Conservation (phyloP, 352 stramenopile genomes). For the Thalassiosira hispida region DNA sequence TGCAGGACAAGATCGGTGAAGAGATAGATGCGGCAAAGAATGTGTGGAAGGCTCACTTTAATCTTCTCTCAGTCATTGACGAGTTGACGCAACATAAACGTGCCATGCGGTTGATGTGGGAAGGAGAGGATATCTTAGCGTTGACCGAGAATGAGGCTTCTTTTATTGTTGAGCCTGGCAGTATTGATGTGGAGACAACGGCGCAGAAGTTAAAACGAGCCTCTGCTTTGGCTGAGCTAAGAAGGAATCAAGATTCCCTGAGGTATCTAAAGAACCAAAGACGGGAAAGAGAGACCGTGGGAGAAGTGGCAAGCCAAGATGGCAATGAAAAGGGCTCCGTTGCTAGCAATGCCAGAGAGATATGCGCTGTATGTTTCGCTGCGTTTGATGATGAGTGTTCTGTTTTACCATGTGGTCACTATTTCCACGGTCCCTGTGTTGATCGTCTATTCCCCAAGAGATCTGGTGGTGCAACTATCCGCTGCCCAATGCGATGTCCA, state of each 20-base stretch:
- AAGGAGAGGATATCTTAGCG: constrained; percentile 55
- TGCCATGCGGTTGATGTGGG: constrained; percentile 49
- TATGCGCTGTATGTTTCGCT: constrained; percentile 88
- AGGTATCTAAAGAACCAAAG: constrained; percentile 73
- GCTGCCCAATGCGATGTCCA: constrained; percentile 64
- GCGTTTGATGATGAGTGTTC: constrained; percentile 79
- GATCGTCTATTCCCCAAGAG: constrained; percentile 51
- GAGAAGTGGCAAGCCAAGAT: neutral
- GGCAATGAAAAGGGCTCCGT: neutral
- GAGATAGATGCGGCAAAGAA: constrained; percentile 51
- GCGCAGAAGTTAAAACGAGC: constrained; percentile 66
- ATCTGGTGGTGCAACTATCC: constrained; percentile 22
- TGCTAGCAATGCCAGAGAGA: constrained; percentile 25
- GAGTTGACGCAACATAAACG: constrained; percentile 65
- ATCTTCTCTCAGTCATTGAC: constrained; percentile 72
- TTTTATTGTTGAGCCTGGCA: constrained; percentile 48
- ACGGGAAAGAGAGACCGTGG: neutral
- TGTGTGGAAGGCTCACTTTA: constrained; percentile 67
- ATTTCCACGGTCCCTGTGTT: constrained; percentile 77
- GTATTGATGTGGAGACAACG: constrained; percentile 40
- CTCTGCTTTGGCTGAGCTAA: constrained; percentile 50
- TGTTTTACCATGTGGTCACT: constrained; percentile 89
- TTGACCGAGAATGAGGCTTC: constrained; percentile 57
- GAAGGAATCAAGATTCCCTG: constrained; percentile 54
- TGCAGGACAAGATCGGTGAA: constrained; percentile 25